Percentiles rank a stretch among this genome's conserved stretches.
Evolutionary conservation across 805 yeast species (phyloP).

Genomic region (Cyberlindnera euphorbiae): DNA sequence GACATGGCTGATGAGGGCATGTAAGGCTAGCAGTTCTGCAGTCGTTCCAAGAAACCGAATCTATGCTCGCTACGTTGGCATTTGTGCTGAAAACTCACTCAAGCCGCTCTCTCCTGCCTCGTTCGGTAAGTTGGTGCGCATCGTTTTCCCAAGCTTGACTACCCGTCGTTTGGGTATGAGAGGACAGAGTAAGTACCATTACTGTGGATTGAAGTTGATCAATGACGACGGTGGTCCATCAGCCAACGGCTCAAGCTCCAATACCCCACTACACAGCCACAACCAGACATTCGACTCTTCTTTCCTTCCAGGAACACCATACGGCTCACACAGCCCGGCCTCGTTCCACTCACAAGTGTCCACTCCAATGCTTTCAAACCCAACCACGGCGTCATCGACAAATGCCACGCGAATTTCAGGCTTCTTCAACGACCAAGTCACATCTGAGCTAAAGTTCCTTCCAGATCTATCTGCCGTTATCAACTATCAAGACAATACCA

Average conservation of each 20-base stretch:
- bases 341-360: conserved; percentile 25
- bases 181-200: conserved; percentile 77
- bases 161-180: conserved; percentile 74
- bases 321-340: conserved; percentile 24
- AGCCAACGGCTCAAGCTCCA: conserved; percentile 21
- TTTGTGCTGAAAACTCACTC: conserved; percentile 50
- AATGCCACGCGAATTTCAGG: conserved; percentile 9
- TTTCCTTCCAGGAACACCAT: conserved; percentile 27
- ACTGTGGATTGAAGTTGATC: conserved; percentile 61
- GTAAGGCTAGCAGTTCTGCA: conserved; percentile 43
- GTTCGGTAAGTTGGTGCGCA: conserved; percentile 66
- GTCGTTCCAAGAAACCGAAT: conserved; percentile 62
- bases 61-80: conserved; percentile 59
- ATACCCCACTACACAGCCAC: conserved; percentile 25
- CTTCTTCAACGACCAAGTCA: conserved; percentile 17
- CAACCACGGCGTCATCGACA: conserved; percentile 6
- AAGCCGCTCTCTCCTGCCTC: conserved; percentile 70
- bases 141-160: conserved; percentile 57
- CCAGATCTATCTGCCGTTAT: conserved; percentile 16
- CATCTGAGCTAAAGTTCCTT: conserved; percentile 19
- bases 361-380: conserved; percentile 19
- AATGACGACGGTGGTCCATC: conserved; percentile 28
- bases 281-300: conserved; percentile 19
- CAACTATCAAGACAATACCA: conserved; percentile 13
- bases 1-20: conserved; percentile 71